Conservation (phyloP, 108 stramenopile genomes). For the Pseudonitzschia pungens region DNA sequence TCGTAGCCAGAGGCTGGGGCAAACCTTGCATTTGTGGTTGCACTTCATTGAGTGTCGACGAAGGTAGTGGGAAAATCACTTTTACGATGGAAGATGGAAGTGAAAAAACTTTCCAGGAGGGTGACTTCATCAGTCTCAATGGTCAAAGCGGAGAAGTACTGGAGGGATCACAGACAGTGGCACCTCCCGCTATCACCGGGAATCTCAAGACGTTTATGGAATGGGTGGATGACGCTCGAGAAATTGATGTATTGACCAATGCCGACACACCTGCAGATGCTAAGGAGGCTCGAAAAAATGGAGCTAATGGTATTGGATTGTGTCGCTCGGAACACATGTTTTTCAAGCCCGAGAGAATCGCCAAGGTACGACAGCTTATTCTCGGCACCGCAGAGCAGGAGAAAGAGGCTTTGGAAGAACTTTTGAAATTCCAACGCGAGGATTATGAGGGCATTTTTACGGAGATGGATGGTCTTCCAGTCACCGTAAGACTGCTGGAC, state of each 20-base stretch:
- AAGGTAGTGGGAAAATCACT: slow-evolving; percentile 49
- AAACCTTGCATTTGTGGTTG: slow-evolving; percentile 89
- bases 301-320: slow-evolving; percentile 84
- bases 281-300: slow-evolving; percentile 61
- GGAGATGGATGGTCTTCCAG: slow-evolving; percentile 74
- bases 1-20: slow-evolving; percentile 91
- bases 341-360: slow-evolving; percentile 72
- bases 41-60: slow-evolving; percentile 63
- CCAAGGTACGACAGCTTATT: slow-evolving; percentile 78
- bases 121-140: slow-evolving; percentile 77
- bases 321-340: slow-evolving; percentile 92
- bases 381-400: slow-evolving; percentile 40
- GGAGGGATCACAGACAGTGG: slow-evolving; percentile 43
- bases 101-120: slow-evolving; percentile 61
- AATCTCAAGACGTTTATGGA: slow-evolving; percentile 55
- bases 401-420: slow-evolving; percentile 52
- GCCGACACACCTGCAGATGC: slow-evolving; percentile 88
- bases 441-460: slow-evolving; percentile 71
- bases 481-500: slow-evolving; percentile 84
- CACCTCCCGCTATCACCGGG: slow-evolving; percentile 52
- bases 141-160: slow-evolving; percentile 82
- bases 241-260: slow-evolving; percentile 78
- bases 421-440: slow-evolving; percentile 62
- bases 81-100: slow-evolving; percentile 40
- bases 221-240: slow-evolving; percentile 66